phyloP scores from a whole-genome alignment of 73 alveolate genomes.

The Blepharisma stoltei region DNA sequence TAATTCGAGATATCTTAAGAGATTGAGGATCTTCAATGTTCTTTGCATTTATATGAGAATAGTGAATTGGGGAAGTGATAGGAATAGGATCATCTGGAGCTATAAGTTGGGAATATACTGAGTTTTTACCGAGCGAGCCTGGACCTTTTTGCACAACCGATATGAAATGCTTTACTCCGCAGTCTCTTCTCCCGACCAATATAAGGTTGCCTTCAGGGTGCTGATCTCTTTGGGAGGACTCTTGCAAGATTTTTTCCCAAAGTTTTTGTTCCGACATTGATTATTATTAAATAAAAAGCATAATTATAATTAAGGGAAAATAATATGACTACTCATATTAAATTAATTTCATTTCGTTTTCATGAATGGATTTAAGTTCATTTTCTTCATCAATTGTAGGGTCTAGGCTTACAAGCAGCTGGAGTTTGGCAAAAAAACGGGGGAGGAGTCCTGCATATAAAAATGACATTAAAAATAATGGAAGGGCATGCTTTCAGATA shows the following conservation, averaged over 20 bases:
- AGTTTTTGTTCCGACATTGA: background rate
- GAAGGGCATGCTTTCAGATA: too few species aligned
- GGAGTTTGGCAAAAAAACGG: too few species aligned
- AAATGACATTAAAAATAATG: too few species aligned
- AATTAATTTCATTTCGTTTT: too few species aligned
- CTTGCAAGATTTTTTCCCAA: slow-evolving; percentile 12
- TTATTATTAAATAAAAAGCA: too few species aligned
- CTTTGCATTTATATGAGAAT: slow-evolving; percentile 4
- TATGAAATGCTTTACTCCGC: background rate
- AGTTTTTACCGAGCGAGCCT: background rate
- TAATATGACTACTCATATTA: too few species aligned
- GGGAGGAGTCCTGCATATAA: too few species aligned
- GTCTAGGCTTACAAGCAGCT: too few species aligned
- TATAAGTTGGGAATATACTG: background rate
- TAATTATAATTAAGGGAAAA: too few species aligned
- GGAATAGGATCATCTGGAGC: background rate
- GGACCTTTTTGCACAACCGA: slow-evolving; percentile 14
- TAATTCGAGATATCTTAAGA: slow-evolving; percentile 47
- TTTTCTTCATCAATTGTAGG: too few species aligned
- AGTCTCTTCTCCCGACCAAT: background rate
- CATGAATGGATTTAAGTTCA: too few species aligned
- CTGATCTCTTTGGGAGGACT: background rate
- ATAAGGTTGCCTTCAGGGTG: background rate
- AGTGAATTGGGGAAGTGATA: background rate
- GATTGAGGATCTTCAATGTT: slow-evolving; percentile 12